These are phyloP conservation scores for Austroboletus novae-zelandiae DNA, from an alignment of 1,284 basidiomycete species.

Conservation along the genomic window DNA sequence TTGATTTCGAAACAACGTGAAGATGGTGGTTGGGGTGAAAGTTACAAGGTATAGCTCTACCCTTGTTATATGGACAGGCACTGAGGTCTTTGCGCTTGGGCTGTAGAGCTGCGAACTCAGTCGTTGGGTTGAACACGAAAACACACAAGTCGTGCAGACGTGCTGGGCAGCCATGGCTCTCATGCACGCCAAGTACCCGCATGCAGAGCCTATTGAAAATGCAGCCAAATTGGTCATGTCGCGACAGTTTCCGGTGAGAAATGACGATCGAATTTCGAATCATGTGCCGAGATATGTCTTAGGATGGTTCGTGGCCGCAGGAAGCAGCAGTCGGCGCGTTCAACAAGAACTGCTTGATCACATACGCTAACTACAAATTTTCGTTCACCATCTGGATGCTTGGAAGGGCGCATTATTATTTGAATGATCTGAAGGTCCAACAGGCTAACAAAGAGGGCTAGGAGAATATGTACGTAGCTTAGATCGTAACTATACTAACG, in stretches of 20 bases:
- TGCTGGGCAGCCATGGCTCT: too few relatives aligned
- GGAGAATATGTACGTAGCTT: too few relatives aligned
- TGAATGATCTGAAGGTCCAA: conserved; percentile 48
- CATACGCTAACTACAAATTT: conserved; percentile 98
- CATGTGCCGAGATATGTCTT: conserved; percentile 6
- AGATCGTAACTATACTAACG: too few relatives aligned
- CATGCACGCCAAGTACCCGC: too few relatives aligned
- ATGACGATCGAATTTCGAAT: neutral
- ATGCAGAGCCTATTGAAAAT: too few relatives aligned
- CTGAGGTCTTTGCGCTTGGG: too few relatives aligned
- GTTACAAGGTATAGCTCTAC: conserved; percentile 71
- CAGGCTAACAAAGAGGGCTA: too few relatives aligned
- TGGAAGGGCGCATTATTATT: conserved; percentile 69
- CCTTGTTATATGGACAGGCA: neutral
- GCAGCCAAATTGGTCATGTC: too few relatives aligned
- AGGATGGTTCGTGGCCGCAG: conserved; percentile 95
- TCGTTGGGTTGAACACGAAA: too few relatives aligned
- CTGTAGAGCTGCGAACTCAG: too few relatives aligned
- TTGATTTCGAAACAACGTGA: conserved; percentile 79
- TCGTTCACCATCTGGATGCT: conserved; percentile 93
- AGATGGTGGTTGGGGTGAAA: conserved; percentile 99
- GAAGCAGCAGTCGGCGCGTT: conserved; percentile 94
- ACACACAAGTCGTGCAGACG: too few relatives aligned
- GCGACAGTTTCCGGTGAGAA: too few relatives aligned
- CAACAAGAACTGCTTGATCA: conserved; percentile 93